Evolutionary conservation across 176 grass and related monocot species (phyloP).

Genomic region (Eragrostis curvula): DNA sequence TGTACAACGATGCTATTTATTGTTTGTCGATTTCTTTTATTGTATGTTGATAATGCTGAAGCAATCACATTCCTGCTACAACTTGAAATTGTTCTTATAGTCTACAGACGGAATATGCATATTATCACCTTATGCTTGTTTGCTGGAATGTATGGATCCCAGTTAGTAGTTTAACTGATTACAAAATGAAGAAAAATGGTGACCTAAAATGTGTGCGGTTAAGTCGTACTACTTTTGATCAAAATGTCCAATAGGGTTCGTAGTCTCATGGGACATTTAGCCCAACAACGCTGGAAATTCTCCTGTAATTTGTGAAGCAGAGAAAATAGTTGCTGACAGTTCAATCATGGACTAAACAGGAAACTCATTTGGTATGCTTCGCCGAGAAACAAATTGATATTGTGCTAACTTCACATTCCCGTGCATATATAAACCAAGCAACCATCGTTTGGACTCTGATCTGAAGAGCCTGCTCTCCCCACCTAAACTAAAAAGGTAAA

Average conservation of each 20-base stretch:
- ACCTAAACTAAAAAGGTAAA: background rate
- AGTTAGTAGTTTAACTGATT: no score
- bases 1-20: no score
- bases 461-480: background rate
- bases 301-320: background rate
- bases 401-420: background rate
- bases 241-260: background rate
- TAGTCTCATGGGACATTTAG: background rate
- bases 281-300: background rate
- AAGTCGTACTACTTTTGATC: background rate
- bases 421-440: background rate
- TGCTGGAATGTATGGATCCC: no score
- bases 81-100: no score
- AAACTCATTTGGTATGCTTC: background rate
- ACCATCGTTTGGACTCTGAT: slow-evolving; percentile 5
- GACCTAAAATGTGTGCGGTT: no score
- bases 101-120: no score
- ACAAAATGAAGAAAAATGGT: no score
- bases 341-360: background rate
- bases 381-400: background rate
- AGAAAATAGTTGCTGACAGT: no score
- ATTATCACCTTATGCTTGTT: no score
- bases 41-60: no score
- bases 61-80: no score
- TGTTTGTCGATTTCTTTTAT: no score